Evolutionary conservation across 1,284 basidiomycete species (phyloP).

Genomic region (Ustilago esculenta): DNA sequence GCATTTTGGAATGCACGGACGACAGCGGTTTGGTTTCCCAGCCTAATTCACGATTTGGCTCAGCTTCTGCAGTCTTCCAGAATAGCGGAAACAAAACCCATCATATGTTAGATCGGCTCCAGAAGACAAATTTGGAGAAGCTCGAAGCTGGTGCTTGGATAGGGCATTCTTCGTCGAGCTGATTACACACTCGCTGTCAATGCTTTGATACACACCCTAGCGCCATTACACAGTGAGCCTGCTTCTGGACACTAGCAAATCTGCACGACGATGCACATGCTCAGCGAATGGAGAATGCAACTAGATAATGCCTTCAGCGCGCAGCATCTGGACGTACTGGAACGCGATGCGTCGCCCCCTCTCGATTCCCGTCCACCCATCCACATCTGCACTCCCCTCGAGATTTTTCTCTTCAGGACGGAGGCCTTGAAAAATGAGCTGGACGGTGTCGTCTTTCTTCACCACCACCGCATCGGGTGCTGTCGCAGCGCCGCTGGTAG

Average conservation of each 20-base stretch:
- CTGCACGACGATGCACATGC: no score
- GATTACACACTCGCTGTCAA: no score
- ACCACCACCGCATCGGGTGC: neutral
- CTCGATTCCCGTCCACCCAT: constrained; percentile 42
- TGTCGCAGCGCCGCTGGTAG: neutral
- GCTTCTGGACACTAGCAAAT: no score
- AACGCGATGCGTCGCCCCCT: constrained; percentile 41
- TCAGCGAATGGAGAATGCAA: no score
- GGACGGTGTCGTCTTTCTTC: constrained; percentile 30
- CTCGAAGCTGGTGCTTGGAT: no score
- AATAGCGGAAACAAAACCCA: neutral
- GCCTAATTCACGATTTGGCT: no score
- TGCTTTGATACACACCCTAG: no score
- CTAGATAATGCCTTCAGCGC: constrained; percentile 48
- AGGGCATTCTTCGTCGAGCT: no score
- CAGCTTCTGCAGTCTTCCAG: constrained; percentile 22
- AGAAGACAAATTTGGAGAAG: no score
- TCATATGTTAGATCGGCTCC: constrained; percentile 4
- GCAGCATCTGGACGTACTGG: constrained; percentile 47
- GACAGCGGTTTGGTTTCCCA: neutral
- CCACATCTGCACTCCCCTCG: neutral
- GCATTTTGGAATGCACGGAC: constrained; percentile 19
- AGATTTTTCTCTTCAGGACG: constrained; percentile 6
- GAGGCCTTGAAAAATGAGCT: constrained; percentile 43
- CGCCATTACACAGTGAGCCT: no score